Evolutionary conservation across 352 stramenopile species (phyloP).

Genomic region (Blastocystis sp.): DNA sequence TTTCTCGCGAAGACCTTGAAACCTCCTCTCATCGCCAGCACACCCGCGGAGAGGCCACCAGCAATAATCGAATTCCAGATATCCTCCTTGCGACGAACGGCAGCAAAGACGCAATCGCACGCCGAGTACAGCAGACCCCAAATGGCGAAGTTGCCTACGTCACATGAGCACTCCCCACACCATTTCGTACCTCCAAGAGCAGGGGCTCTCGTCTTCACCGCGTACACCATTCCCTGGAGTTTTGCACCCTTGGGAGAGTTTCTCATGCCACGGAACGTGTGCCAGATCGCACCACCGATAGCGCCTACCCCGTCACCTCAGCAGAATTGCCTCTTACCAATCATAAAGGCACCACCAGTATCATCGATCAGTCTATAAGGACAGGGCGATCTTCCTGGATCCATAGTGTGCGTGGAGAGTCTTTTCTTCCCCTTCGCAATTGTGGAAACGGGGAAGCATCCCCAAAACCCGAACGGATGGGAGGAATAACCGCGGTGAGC

Average conservation of each 20-base stretch:
- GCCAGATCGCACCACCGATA: conserved; percentile 89
- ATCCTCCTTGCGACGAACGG: conserved; percentile 95
- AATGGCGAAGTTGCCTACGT: conserved; percentile 83
- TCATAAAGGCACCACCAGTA: conserved; percentile 91
- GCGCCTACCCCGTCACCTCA: conserved; percentile 74
- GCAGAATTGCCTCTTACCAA: conserved; percentile 76
- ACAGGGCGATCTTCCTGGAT: conserved; percentile 85
- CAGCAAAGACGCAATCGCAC: conserved; percentile 94
- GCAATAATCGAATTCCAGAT: conserved; percentile 98
- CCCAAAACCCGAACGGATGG: no score
- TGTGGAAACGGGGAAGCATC: no score
- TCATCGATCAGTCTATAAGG: conserved; percentile 97
- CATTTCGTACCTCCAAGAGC: conserved; percentile 81
- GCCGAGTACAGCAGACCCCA: conserved; percentile 95
- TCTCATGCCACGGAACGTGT: conserved; percentile 89
- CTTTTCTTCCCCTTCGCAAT: no score
- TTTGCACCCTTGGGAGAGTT: conserved; percentile 82
- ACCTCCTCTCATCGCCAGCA: conserved; percentile 88
- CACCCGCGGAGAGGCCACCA: conserved; percentile 89
- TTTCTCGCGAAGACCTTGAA: conserved; percentile 79
- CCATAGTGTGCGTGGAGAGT: conserved; percentile 51
- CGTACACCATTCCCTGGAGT: conserved; percentile 75
- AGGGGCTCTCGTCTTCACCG: conserved; percentile 88
- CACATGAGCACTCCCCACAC: background rate
- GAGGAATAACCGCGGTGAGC: no score